Conservation (phyloP, 2,329 filamentous ascomycete species). For the Metarhizium album region DNA sequence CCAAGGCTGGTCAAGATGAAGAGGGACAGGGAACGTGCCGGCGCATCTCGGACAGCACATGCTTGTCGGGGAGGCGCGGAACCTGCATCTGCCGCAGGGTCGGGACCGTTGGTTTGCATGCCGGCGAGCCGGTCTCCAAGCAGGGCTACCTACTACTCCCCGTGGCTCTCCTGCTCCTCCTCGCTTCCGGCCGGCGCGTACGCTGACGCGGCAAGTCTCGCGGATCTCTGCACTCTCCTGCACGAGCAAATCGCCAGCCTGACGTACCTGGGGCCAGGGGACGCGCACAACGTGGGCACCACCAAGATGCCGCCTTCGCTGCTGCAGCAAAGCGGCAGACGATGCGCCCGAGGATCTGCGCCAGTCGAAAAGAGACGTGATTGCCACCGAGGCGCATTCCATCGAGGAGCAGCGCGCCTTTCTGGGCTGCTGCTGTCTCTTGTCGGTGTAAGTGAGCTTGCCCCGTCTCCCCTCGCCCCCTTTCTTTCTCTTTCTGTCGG, state of each 20-base stretch:
- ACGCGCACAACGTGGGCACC: slow-evolving; percentile 30
- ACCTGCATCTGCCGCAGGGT: slow-evolving; percentile 34
- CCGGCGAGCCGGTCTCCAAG: too few species aligned
- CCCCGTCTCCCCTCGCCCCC: too few species aligned
- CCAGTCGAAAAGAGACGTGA: slow-evolving; percentile 10
- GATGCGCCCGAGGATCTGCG: slow-evolving; percentile 6
- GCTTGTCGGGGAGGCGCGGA: slow-evolving; percentile 28
- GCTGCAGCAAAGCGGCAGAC: slow-evolving; percentile 7
- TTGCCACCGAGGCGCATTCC: slow-evolving; percentile 16
- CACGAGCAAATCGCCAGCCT: slow-evolving; percentile 26
- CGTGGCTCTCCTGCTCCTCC: too few species aligned
- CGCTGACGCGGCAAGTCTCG: slow-evolving; percentile 23
- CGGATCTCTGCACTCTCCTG: slow-evolving; percentile 22
- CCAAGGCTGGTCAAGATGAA: slow-evolving; percentile 26
- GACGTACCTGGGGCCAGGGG: slow-evolving; percentile 29
- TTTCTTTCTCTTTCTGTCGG: too few species aligned
- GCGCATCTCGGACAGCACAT: slow-evolving; percentile 26
- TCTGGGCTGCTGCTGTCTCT: slow-evolving; percentile 28
- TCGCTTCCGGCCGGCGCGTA: too few species aligned
- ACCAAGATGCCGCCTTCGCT: slow-evolving; percentile 11
- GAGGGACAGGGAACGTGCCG: slow-evolving; percentile 27
- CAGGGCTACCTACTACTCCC: too few species aligned
- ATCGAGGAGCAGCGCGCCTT: slow-evolving; percentile 28
- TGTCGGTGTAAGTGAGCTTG: slow-evolving; percentile 24
- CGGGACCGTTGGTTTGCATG: slow-evolving; percentile 33